Conservation (phyloP, 2,329 filamentous ascomycete species). For the Didymella exigua region DNA sequence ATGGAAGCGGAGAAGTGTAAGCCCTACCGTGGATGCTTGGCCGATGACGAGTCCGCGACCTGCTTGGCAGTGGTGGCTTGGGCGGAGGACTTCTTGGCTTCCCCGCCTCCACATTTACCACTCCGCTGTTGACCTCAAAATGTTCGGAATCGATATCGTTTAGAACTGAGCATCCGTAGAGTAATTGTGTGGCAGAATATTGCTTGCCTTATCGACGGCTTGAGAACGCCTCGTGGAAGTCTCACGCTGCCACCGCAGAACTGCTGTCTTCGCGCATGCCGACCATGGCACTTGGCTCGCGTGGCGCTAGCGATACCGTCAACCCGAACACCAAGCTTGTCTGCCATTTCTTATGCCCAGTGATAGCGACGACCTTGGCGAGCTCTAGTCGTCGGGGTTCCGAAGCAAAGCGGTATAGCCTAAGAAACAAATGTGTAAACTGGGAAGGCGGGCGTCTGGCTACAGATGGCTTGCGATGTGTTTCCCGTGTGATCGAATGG, state of each 20-base stretch:
- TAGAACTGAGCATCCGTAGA: too few species aligned
- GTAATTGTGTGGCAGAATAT: neutral
- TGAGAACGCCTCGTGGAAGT: neutral
- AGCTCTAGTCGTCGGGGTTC: neutral
- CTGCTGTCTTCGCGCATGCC: constrained; percentile 5
- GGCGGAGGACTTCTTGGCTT: constrained; percentile 11
- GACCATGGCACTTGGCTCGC: constrained; percentile 14
- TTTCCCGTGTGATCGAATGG: neutral
- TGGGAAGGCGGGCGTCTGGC: neutral
- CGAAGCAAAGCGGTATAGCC: constrained; percentile 9
- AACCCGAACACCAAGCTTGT: neutral
- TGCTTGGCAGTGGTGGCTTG: constrained; percentile 22
- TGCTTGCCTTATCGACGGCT: neutral
- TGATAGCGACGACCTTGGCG: constrained; percentile 15
- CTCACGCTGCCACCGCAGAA: neutral
- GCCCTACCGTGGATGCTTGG: constrained; percentile 17
- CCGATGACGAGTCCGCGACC: constrained; percentile 21
- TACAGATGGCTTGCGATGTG: too few species aligned
- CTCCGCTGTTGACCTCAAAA: neutral
- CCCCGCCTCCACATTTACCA: neutral
- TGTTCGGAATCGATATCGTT: neutral
- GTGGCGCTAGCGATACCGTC: constrained; percentile 15
- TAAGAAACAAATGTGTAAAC: neutral
- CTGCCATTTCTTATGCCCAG: constrained; percentile 5
- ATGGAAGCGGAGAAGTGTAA: constrained; percentile 7